Evolutionary conservation across 306 rosid species (phyloP), one percentile per base, ranked within the genome.

Genomic region (Cucurbita maxima): DNA sequence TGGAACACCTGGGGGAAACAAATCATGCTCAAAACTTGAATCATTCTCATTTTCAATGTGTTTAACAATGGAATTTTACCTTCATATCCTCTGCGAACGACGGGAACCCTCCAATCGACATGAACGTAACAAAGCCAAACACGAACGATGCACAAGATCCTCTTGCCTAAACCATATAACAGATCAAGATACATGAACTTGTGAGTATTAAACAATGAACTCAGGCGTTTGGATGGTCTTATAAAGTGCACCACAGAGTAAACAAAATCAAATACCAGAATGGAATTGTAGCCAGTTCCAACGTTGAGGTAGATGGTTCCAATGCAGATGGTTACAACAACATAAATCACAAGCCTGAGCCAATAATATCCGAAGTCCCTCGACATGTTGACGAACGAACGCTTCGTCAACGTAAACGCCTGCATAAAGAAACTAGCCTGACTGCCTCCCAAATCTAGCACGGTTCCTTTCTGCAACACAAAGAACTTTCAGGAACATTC

Each of bases 71-170:
- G 64, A 6, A 14, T 10, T 47, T 47, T 78, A 86, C 98, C 92
- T 94, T 94, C 99, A 94, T 94, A 81, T 94, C 99, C 83, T 94
- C 99, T 70, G 91, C 97, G 74, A 94, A 94, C 25, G 99, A 94
- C 71, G 99, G 97, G 78, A 94, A 91, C 41, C 99, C 99, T 14
- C 99, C 99, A 19, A 94, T 94, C 7, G 99, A 94, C 97, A 89
- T 89, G 85, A 94, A 94, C 0, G 99, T 94, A 37, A 94, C 97
- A 25, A 94, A 94, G 36, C 97, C 99, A 34, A 94, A 91, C 18
- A 94, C 96, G 69, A 94, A 94, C 36, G 97, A 94, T 57, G 97
- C 99, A 86, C 99, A 94, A 15, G 99, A 94, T 53, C 99, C 97
- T 58, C 97, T 91, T 66, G 99, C 99, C 99, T 94, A 75, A 22